Conservation (phyloP, 306 rosid species). For the Abrus precatorius region DNA sequence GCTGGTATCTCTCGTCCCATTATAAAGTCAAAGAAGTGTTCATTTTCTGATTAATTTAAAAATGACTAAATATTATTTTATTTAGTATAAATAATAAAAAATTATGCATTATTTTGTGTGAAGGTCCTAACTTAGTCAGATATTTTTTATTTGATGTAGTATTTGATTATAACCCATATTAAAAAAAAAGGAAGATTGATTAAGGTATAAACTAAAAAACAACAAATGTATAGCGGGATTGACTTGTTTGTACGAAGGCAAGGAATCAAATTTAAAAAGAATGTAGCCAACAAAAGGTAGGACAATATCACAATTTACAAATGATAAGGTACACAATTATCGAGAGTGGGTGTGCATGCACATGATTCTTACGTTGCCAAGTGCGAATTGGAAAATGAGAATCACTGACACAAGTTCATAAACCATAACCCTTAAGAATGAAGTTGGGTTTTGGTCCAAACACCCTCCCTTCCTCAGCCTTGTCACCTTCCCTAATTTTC, state of each 20-base stretch:
- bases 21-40: no score
- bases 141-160: not conserved
- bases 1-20: no score
- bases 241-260: not conserved
- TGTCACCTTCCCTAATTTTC: constrained; percentile 37
- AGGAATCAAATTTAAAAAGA: not conserved
- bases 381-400: not conserved
- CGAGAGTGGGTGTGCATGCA: not conserved
- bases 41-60: no score
- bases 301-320: constrained; percentile 7
- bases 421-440: constrained; percentile 45
- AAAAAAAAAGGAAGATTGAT: not conserved
- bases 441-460: constrained; percentile 48
- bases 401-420: not conserved
- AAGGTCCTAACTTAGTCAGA: no score
- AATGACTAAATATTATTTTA: no score
- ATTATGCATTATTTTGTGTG: no score
- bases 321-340: not conserved
- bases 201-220: no score
- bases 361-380: constrained; percentile 1
- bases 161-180: not conserved
- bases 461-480: constrained; percentile 22
- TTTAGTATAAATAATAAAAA: no score
- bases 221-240: not conserved
- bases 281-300: not conserved